Base-by-base conservation (phyloP, 2,329 filamentous ascomycete genomes). In the Lachnellula suecica region DNA sequence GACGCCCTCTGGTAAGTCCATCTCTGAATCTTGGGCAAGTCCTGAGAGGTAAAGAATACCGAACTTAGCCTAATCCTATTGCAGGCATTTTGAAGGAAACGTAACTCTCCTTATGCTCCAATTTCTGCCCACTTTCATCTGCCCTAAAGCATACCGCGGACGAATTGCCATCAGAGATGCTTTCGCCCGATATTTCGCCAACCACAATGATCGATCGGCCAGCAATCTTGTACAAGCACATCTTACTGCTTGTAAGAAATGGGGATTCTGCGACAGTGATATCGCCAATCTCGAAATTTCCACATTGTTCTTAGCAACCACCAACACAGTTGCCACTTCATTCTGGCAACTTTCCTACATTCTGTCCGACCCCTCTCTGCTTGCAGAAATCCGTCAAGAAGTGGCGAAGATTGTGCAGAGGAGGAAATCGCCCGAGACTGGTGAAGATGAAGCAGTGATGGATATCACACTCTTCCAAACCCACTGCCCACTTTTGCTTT, bases 401-500 rank as follows among this genome's bases (percentile, higher is more conserved):
- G 57, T 71, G 2, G 52, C 55, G n/a, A 42, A 44, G 3, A 58
- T 63, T 15, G 51, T 60, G 4, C 38, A 37, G 19, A 44, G 44
- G 44, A 47, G 2, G 34, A 31, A 15, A 17, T 41, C 15, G 19
- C 52, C 19, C 48, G 50, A 10, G 44, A 48, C 15, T 31, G 52
- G 49, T 4, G 35, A 53, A 13, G 44, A 59, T 37, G 58, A 13
- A 22, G 56, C 51, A 6, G 35, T 54, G 4, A 52, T 64, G 44
- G 57, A 64, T 27, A 57, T 50, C 6, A 53, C 56, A 7, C 54
- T 50, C 10, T 67, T 79, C 9, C 69, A 71, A 27, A 61, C 69
- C 1, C 52, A 64, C 5, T 73, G 72, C 43, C 74, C 75, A 0
- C 61, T 78, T 4, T 63, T 81, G 6, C 63, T 74, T 13, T 72